phyloP scores from a whole-genome alignment of 768 basidiomycete genomes.

The Tylopilus rubrobrunneus region DNA sequence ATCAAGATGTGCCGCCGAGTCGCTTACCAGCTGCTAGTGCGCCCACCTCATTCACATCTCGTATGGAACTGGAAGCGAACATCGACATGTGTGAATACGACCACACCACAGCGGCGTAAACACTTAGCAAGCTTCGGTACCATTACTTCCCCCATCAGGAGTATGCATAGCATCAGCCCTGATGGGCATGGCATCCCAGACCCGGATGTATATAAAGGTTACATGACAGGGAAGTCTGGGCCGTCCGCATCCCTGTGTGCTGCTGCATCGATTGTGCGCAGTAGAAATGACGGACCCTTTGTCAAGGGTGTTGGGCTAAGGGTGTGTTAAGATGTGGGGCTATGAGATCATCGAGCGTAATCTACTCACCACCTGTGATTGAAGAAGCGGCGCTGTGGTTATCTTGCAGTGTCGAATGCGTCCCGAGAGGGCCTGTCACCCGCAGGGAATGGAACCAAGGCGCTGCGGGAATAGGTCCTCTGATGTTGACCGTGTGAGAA shows the following conservation, averaged over 20 bases:
- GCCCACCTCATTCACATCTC: constrained; percentile 6
- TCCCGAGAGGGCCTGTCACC: constrained; percentile 11
- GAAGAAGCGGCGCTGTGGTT: constrained; percentile 21
- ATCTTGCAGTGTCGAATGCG: constrained; percentile 14
- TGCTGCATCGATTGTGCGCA: constrained; percentile 5
- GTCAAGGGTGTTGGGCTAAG: constrained; percentile 20
- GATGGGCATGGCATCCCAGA: constrained; percentile 6
- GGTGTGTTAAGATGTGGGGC: constrained; percentile 19
- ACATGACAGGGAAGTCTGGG: constrained; percentile 4
- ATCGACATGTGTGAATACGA: constrained; percentile 4
- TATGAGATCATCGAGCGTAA: constrained; percentile 17
- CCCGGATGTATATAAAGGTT: not conserved
- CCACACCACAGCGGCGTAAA: constrained; percentile 9
- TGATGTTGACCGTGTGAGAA: constrained; percentile 18
- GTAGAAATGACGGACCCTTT: constrained; percentile 7
- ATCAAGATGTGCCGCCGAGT: constrained; percentile 7
- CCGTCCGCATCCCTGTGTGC: not conserved
- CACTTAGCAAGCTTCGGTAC: not conserved
- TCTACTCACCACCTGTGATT: constrained; percentile 18
- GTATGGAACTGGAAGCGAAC: constrained; percentile 5
- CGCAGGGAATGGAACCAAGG: constrained; percentile 20
- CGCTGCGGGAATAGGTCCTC: constrained; percentile 16
- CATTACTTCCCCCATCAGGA: constrained; percentile 3
- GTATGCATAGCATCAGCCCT: constrained; percentile 11
- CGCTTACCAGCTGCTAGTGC: not conserved